Conservation (phyloP, 352 stramenopile species). For the Elongisporangium undulatum region DNA sequence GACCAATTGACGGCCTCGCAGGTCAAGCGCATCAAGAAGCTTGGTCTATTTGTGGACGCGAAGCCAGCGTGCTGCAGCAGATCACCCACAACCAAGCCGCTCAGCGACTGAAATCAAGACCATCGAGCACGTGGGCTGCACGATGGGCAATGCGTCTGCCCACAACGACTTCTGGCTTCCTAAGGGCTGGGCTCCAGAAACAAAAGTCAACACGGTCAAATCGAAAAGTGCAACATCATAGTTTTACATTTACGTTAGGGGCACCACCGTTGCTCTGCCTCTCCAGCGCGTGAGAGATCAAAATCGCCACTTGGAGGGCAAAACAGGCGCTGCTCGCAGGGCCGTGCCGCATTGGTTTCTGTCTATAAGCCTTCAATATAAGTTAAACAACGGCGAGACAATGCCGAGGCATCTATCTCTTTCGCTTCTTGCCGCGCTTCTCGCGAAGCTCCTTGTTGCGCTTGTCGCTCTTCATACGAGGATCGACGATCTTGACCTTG, state of each 20-base stretch:
- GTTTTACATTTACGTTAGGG: neutral
- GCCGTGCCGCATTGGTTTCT: neutral
- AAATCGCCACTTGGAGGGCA: neutral
- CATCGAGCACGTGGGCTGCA: conserved; percentile 91
- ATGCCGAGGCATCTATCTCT: conserved; percentile 50
- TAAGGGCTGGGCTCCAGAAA: too few species aligned
- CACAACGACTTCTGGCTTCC: too few species aligned
- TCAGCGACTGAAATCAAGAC: conserved; percentile 91
- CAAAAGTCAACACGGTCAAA: neutral
- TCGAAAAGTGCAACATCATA: neutral
- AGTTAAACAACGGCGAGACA: conserved; percentile 39
- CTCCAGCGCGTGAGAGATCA: neutral
- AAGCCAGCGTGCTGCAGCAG: conserved; percentile 91
- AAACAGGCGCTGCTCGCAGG: neutral
- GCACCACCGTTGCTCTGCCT: neutral
- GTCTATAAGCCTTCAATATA: conserved; percentile 21
- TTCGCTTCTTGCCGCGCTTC: conserved; percentile 86
- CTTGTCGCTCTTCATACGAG: conserved; percentile 98
- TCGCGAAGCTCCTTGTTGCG: conserved; percentile 74
- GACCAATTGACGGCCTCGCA: conserved; percentile 78
- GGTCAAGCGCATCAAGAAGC: conserved; percentile 89
- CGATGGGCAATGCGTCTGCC: too few species aligned
- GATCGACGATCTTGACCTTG: conserved; percentile 97
- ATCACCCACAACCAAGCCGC: conserved; percentile 92
- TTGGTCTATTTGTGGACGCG: conserved; percentile 93